phyloP scores from a whole-genome alignment of 2,329 filamentous ascomycete genomes.

The Byssochlamys sp. region DNA sequence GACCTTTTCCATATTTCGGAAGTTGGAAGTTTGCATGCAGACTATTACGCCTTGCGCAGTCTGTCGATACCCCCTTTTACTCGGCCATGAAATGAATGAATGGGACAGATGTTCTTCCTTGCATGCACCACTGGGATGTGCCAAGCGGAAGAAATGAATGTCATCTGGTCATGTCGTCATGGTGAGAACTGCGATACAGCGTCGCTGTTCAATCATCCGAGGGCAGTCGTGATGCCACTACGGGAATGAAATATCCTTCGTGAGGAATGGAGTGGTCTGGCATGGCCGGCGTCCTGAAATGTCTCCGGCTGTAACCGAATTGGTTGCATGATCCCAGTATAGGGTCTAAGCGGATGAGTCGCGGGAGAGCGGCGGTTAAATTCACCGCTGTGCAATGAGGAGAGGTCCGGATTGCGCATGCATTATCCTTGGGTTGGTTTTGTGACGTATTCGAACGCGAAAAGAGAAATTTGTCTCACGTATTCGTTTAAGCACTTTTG shows the following conservation, averaged over 20 bases:
- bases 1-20: background rate
- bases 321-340: background rate
- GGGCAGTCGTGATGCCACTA: background rate
- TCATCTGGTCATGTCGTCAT: background rate
- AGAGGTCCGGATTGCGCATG: background rate
- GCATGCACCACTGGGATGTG: background rate
- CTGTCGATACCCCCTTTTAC: background rate
- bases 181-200: background rate
- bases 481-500: background rate
- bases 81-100: background rate
- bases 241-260: background rate
- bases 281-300: background rate
- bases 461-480: background rate
- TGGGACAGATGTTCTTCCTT: background rate
- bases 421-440: background rate
- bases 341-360: background rate
- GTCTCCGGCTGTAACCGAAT: background rate
- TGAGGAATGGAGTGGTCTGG: background rate
- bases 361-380: background rate
- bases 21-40: background rate
- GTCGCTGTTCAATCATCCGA: background rate
- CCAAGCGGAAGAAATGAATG: background rate
- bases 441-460: background rate
- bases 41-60: background rate
- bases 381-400: background rate